phyloP scores from a whole-genome alignment of 2,329 filamentous ascomycete species.

The Elsinoe fawcettii region DNA sequence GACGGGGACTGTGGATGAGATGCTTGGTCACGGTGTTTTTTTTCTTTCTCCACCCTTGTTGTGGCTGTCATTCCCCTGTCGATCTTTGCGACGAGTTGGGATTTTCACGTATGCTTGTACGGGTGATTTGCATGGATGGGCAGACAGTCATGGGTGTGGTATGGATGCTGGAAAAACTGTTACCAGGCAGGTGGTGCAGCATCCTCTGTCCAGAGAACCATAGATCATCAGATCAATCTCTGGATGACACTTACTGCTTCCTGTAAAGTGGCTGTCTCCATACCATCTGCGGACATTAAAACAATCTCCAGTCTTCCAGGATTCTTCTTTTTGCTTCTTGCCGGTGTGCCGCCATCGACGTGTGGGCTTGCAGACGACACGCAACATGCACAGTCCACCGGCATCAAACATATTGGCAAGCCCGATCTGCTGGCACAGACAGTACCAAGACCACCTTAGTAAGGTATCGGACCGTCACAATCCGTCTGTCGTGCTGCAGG shows the following conservation, averaged over 20 bases:
- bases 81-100: neutral
- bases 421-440: constrained; percentile 3
- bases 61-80: neutral
- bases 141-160: neutral
- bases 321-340: neutral
- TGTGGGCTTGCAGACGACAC: neutral
- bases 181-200: neutral
- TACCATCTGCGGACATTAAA: neutral
- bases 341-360: neutral
- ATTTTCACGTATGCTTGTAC: neutral
- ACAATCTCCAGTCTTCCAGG: neutral
- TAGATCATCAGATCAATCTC: no score
- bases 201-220: neutral
- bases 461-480: neutral
- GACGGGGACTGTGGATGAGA: neutral
- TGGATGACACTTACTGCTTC: neutral
- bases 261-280: neutral
- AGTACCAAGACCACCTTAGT: neutral
- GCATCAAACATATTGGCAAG: constrained; percentile 4
- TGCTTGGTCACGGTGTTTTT: neutral
- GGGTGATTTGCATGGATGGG: neutral
- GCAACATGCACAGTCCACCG: neutral
- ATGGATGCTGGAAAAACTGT: neutral
- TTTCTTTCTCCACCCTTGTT: neutral
- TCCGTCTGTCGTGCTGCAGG: constrained; percentile 1